Evolutionary conservation across 2,329 filamentous ascomycete species (phyloP), one percentile per base, ranked within the genome.

Genomic region (Trichoderma citrinoviride): DNA sequence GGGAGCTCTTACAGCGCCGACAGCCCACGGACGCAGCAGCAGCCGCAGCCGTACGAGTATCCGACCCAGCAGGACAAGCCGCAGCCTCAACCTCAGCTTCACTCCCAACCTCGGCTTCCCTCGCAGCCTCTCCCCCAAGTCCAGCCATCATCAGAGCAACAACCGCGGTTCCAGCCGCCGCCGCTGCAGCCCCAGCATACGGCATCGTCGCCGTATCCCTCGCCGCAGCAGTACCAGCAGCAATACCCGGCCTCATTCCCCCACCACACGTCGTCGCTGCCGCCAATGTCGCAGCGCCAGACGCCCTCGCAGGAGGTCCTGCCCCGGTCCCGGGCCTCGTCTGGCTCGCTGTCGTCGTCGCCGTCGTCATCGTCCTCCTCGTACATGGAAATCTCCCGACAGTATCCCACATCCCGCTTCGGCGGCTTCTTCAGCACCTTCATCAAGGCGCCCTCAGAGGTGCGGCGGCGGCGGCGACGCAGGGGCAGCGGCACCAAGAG

Each of bases 321-420:
- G 50, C 60, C 65, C 40, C 70, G 67, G 53, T 69, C 68, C 52
- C 60, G 75, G 46, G 71, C 75, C 7, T 72, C 73, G 33, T 78
- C 77, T 19, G 73, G 74, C 60, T 78, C 78, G 29, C 83, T 80
- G 21, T 73, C 74, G 29, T 85, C 80, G 23, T 57, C 65, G 23
- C 50, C 37, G 64, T 86, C 81, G 43, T 83, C 83, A 47, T 83
- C 83, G 44, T 84, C 83, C 17, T 83, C 82, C 17, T 89, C 87
- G 1, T 81, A 87, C 64, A 76, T 91, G 61, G 88, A 92, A 71
- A 87, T 92, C 60, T 90, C 89, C 55, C 82, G 82, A 44, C 78
- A 80, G 53, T 80, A 81, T 60, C 80, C 79, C 19, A 74, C 77
- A 65, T 78, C 76, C 7, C 78, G 81, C 62, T 77, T 79, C 46